phyloP scores from a whole-genome alignment of 2,329 filamentous ascomycete genomes.

The Curvularia sp. region DNA sequence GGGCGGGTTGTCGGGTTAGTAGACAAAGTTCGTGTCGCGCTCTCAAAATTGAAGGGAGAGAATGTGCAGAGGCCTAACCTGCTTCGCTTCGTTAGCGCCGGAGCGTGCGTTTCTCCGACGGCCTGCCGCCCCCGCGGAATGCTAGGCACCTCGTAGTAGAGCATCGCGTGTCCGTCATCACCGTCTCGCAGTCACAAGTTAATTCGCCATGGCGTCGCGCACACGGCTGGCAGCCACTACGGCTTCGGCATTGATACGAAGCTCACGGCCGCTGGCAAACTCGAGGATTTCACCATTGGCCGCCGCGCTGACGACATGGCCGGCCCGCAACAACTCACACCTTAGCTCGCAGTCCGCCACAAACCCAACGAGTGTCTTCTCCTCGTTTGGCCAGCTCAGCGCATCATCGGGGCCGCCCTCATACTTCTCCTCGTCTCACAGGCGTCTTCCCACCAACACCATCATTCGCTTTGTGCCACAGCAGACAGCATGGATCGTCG shows the following conservation, averaged over 20 bases:
- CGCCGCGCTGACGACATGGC: slow-evolving; percentile 25
- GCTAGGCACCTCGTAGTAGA: slow-evolving; percentile 1
- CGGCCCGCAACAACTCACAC: slow-evolving; percentile 43
- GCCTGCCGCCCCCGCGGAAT: background rate
- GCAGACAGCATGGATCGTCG: slow-evolving; percentile 98
- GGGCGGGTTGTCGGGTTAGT: slow-evolving; percentile 44
- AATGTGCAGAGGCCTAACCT: slow-evolving; percentile 16
- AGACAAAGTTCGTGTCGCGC: slow-evolving; percentile 28
- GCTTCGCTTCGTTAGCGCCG: slow-evolving; percentile 27
- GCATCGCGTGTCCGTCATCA: slow-evolving; percentile 33
- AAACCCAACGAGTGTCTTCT: slow-evolving; percentile 41
- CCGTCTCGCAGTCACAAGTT: slow-evolving; percentile 22
- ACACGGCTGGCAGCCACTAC: slow-evolving; percentile 43
- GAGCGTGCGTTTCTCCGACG: slow-evolving; percentile 15
- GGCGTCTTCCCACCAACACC: slow-evolving; percentile 84
- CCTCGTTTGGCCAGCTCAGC: slow-evolving; percentile 35
- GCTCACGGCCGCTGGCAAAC: slow-evolving; percentile 27
- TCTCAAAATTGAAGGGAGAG: slow-evolving; percentile 26
- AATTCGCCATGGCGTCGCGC: slow-evolving; percentile 43
- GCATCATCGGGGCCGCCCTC: slow-evolving; percentile 61
- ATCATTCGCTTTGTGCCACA: slow-evolving; percentile 97
- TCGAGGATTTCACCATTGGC: slow-evolving; percentile 29
- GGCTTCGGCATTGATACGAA: slow-evolving; percentile 36
- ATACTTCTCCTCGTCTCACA: slow-evolving; percentile 77
- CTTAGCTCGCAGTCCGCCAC: slow-evolving; percentile 37